A percentile compares a stretch with the other conserved stretches of the same genome.
These are phyloP conservation scores for Ziziphus jujuba DNA, from an alignment of 306 rosid species.

Conservation along the genomic window DNA sequence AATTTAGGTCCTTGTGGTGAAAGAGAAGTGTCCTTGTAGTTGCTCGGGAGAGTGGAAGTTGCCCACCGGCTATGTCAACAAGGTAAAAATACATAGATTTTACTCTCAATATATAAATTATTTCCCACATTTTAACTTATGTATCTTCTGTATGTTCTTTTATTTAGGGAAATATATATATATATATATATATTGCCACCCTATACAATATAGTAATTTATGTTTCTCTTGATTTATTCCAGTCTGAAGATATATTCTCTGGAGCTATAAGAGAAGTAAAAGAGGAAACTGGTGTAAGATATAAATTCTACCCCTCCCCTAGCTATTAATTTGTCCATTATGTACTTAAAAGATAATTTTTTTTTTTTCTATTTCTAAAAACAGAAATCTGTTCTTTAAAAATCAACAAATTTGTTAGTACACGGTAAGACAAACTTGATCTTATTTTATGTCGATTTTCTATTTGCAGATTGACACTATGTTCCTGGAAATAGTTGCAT, in stretches of 20 bases:
- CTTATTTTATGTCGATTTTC: not conserved
- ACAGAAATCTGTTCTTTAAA: too few relatives aligned
- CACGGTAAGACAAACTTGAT: not conserved
- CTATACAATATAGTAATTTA: not conserved
- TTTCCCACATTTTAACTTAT: not conserved
- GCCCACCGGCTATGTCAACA: slow-evolving; percentile 44
- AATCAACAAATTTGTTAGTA: too few relatives aligned
- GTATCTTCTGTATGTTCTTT: not conserved
- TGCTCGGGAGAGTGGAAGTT: slow-evolving; percentile 40
- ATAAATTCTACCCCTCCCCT: not conserved
- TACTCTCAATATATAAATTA: not conserved
- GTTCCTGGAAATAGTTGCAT: slow-evolving; percentile 45
- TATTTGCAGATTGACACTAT: slow-evolving; percentile 38
- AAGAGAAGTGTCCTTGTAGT: slow-evolving; percentile 42
- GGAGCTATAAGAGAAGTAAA: slow-evolving; percentile 48
- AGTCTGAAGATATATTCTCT: slow-evolving; percentile 44
- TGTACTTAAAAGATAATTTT: too few relatives aligned
- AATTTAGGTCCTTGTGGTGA: slow-evolving; percentile 43
- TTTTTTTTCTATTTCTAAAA: too few relatives aligned
- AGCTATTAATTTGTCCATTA: too few relatives aligned
- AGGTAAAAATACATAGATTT: slow-evolving; percentile 15
- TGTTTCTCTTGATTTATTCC: not conserved
- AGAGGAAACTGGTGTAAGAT: slow-evolving; percentile 52
- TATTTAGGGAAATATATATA: too few relatives aligned
- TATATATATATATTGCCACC: not conserved